Base-by-base conservation (phyloP, 2,329 filamentous ascomycete species). In the Exophiala oligosperma region DNA sequence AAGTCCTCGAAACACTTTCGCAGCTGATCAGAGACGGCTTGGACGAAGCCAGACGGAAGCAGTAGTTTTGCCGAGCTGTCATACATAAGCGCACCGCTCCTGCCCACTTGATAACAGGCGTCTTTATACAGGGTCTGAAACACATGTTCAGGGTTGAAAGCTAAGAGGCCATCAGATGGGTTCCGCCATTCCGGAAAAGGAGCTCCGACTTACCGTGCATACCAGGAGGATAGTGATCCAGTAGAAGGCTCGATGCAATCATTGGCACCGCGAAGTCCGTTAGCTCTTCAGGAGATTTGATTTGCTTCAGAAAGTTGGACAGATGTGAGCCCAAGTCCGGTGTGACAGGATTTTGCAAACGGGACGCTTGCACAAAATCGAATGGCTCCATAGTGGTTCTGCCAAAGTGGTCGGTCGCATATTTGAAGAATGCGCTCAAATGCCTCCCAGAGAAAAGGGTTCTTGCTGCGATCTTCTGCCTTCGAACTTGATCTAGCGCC, bases 141-240 rank as follows among this genome's bases (percentile, higher is more conserved):
- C 9, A 56, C 14, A 28, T 43, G 7, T 41, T 28, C 28, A 11
- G 38, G 46, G 46, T 56, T 46, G 48, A 56, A 56, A 8, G 35
- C 53, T 50, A 32, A 29, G 11, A 23, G 17, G 6, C 14, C 14
- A 24, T 52, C 23, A 52, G 49, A 11, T 2, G 40, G 9, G 29
- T 50, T 9, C 24, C 23, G 9, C 28, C 6, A 28, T n/a, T 6
- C 14, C 7, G 9, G n/a, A 6, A 44, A 44, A 44, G 40, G 17
- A 44, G 40, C 40, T 12, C 40, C 21, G 17, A 62, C 63, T 61
- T 58, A 67, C 60, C 35, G 52, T 67, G 54, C 37, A 37, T 56
- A 12, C 61, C 56, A 26, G 64, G 65, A 32, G 63, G 64, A 54
- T 69, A 69, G 49, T 59, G 66, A 56, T 70, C 64, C 29, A 69